A percentile compares a stretch with the other conserved stretches of the same genome.
Evolutionary conservation across 2,329 filamentous ascomycete genomes (phyloP).

Genomic region (Aspergillus aculeatus): DNA sequence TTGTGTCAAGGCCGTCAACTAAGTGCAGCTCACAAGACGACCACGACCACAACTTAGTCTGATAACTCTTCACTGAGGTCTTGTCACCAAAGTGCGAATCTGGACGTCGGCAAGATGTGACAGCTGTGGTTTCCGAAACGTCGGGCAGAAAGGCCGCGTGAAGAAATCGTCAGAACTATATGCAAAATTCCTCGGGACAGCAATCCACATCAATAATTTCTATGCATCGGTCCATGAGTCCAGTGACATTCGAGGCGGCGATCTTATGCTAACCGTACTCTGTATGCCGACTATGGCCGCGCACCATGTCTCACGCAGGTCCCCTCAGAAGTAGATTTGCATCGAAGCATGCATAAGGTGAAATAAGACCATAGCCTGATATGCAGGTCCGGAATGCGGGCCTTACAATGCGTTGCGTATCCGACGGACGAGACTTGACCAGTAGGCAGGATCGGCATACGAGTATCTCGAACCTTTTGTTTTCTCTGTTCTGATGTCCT

Average conservation of each 20-base stretch:
- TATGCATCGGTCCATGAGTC: background rate
- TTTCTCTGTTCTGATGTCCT: background rate
- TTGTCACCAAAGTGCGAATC: background rate
- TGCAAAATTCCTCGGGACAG: background rate
- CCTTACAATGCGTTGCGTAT: background rate
- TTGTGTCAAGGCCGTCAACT: background rate
- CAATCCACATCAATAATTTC: background rate
- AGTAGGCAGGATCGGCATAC: too few relatives aligned
- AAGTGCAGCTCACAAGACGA: too few relatives aligned
- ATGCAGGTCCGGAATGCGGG: slow-evolving; percentile 4
- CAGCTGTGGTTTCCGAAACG: background rate
- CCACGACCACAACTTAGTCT: too few relatives aligned
- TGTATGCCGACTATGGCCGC: background rate
- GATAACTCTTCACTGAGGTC: too few relatives aligned
- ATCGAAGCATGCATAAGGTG: background rate
- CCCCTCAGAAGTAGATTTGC: background rate
- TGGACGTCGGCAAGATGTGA: background rate
- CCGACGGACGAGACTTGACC: background rate
- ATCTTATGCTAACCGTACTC: background rate
- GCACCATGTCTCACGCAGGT: background rate
- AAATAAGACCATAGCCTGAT: too few relatives aligned
- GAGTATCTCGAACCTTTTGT: too few relatives aligned
- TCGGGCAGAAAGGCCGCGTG: slow-evolving; percentile 7
- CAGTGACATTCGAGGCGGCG: background rate
- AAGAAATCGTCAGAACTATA: background rate